Evolutionary conservation across 106 monocot genomes (phyloP).

Genomic region (Chionographis japonica): DNA sequence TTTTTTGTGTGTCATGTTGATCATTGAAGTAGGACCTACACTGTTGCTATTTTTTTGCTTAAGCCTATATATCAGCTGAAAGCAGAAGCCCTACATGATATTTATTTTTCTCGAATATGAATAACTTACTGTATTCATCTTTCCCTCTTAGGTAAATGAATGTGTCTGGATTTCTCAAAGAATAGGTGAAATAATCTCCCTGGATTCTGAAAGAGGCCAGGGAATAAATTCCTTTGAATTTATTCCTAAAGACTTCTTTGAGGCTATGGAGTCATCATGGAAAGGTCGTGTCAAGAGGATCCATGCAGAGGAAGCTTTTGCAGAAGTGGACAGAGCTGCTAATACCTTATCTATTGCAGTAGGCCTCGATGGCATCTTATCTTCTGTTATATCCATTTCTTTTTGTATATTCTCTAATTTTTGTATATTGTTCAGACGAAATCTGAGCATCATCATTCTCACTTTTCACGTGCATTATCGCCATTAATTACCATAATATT

Average conservation of each 20-base stretch:
- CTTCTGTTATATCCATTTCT: too few species aligned
- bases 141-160: constrained; percentile 59
- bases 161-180: constrained; percentile 65
- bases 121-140: constrained; percentile 3
- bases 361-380: constrained; percentile 8
- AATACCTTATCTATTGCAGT: constrained; percentile 60
- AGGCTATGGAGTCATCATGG: constrained; percentile 92
- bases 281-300: constrained; percentile 83
- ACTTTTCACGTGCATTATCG: too few species aligned
- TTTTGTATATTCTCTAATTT: too few species aligned
- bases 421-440: too few species aligned
- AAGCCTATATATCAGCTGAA: too few species aligned
- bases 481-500: too few species aligned
- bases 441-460: too few species aligned
- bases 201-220: constrained; percentile 69
- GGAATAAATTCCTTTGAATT: constrained; percentile 52
- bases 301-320: constrained; percentile 79
- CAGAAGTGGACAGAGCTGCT: constrained; percentile 74
- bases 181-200: constrained; percentile 81
- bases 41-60: too few species aligned
- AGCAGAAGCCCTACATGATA: not conserved
- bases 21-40: too few species aligned
- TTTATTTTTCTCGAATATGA: not conserved
- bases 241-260: constrained; percentile 81
- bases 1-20: too few species aligned